Percentiles rank a stretch among this genome's conserved stretches.
Conservation (phyloP, 768 basidiomycete genomes). For the Stropharia rugosoannulata region DNA sequence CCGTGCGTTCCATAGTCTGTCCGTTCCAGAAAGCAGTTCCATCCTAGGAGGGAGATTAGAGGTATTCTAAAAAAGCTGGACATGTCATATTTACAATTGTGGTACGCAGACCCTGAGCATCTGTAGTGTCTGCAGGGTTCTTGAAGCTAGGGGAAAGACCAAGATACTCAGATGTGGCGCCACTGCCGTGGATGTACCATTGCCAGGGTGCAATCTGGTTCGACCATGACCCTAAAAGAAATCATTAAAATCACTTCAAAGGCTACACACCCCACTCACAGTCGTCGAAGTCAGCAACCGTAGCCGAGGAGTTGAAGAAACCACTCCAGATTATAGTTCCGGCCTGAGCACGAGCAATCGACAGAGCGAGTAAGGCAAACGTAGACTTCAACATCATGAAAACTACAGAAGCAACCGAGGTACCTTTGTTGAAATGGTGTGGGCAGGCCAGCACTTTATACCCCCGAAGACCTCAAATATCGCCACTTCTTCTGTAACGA, state of each 20-base stretch:
- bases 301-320: constrained; percentile 19
- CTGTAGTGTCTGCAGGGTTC: constrained; percentile 19
- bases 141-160: constrained; percentile 17
- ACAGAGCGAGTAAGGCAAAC: constrained; percentile 12
- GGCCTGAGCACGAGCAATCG: constrained; percentile 13
- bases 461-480: not conserved
- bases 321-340: constrained; percentile 19
- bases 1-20: constrained; percentile 20
- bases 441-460: constrained; percentile 2
- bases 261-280: constrained; percentile 1
- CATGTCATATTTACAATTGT: constrained; percentile 10
- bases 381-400: constrained; percentile 11
- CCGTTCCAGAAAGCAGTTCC: constrained; percentile 21
- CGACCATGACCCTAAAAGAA: constrained; percentile 16
- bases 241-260: not conserved
- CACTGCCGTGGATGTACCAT: constrained; percentile 20
- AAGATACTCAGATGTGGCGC: constrained; percentile 14
- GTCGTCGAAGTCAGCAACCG: constrained; percentile 14
- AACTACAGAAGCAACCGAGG: not conserved
- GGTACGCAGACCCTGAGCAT: constrained; percentile 18
- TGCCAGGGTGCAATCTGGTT: constrained; percentile 20
- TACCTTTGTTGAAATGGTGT: not conserved
- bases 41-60: constrained; percentile 1
- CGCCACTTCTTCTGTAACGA: constrained; percentile 1
- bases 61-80: not conserved